Evolutionary conservation across 176 grass and related monocot genomes (phyloP).

Genomic region (Cymbopogon citratus): DNA sequence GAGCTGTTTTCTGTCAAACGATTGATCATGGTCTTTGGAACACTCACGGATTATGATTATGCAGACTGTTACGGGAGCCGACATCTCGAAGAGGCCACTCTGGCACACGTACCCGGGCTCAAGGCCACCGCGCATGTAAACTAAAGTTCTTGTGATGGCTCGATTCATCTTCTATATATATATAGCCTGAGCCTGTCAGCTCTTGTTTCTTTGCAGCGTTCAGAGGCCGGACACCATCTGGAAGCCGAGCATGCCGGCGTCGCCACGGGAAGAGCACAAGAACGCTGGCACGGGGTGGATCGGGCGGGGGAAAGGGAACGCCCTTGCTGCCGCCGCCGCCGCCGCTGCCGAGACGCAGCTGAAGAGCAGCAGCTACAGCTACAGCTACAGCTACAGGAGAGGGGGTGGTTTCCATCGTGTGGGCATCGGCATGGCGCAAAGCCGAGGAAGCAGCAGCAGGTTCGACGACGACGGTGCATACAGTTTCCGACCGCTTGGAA

Average conservation of each 20-base stretch:
- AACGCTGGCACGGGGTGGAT: slow-evolving; percentile 26
- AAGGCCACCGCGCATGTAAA: not conserved
- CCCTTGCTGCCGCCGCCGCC: not conserved
- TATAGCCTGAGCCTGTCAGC: not conserved
- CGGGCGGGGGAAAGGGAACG: slow-evolving; percentile 16
- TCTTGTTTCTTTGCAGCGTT: not conserved
- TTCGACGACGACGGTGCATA: not conserved
- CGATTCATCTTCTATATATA: not conserved
- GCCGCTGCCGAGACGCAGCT: not conserved
- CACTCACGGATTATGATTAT: not conserved
- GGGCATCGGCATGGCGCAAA: not conserved
- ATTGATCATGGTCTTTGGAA: not conserved
- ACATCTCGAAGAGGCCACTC: slow-evolving; percentile 5
- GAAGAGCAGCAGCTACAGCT: not conserved
- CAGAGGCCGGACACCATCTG: not conserved
- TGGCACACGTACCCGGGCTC: slow-evolving; percentile 24
- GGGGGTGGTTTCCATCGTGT: not conserved
- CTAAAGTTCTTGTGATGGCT: no score
- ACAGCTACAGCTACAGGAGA: not conserved
- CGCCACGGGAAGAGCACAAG: slow-evolving; percentile 9
- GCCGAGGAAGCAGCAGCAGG: not conserved
- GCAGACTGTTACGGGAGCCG: slow-evolving; percentile 16
- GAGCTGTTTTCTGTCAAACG: not conserved
- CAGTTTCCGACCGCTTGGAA: not conserved
- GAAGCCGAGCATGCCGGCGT: slow-evolving; percentile 15